phyloP scores from a whole-genome alignment of 306 rosid genomes.

The Mucuna pruriens region DNA sequence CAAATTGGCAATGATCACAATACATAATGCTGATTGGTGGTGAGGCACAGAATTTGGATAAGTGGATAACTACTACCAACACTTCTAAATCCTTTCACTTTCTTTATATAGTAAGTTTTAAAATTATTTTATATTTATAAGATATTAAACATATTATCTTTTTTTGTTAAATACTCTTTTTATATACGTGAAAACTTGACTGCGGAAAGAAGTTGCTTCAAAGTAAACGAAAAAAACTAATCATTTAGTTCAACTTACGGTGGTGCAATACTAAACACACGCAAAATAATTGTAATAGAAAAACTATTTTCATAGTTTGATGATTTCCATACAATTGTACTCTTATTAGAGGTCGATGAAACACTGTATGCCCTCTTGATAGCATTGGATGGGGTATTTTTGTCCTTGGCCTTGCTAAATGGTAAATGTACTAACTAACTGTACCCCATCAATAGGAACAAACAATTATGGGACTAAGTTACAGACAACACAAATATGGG shows the following conservation, averaged over 20 bases:
- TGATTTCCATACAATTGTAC: background rate
- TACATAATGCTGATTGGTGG: background rate
- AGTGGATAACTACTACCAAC: too few relatives aligned
- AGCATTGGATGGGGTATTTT: conserved; percentile 14
- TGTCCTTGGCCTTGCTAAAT: background rate
- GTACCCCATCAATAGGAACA: conserved; percentile 17
- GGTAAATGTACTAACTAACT: background rate
- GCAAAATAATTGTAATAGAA: too few relatives aligned
- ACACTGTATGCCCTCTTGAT: conserved; percentile 10
- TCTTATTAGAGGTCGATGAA: background rate
- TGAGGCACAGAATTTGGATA: background rate
- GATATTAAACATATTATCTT: too few relatives aligned
- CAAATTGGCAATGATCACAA: background rate
- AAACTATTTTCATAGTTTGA: background rate
- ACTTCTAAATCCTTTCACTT: too few relatives aligned
- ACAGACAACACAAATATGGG: conserved; percentile 17
- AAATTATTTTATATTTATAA: too few relatives aligned
- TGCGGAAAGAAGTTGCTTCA: too few relatives aligned
- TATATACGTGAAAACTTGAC: too few relatives aligned
- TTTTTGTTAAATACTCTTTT: too few relatives aligned
- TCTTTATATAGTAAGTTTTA: too few relatives aligned
- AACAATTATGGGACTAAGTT: conserved; percentile 14
- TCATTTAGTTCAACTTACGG: too few relatives aligned
- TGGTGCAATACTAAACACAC: too few relatives aligned
- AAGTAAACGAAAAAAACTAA: too few relatives aligned